These are phyloP conservation scores for Tulasnella sp. DNA, from an alignment of 768 basidiomycete species.

Conservation along the genomic window DNA sequence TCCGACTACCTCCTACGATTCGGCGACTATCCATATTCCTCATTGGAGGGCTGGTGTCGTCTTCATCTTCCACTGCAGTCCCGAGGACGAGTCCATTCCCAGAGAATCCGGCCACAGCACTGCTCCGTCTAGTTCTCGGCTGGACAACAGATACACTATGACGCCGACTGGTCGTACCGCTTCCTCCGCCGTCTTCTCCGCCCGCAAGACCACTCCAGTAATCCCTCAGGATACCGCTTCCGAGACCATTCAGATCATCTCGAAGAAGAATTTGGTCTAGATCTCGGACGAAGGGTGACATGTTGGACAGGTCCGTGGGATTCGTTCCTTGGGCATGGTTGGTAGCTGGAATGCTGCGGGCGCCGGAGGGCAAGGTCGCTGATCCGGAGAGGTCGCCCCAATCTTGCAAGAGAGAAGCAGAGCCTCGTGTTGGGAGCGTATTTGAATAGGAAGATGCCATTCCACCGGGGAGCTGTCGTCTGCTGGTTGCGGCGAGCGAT, in stretches of 20 bases:
- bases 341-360: constrained; percentile 40
- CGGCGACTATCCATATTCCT: constrained; percentile 2
- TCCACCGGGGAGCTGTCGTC: constrained; percentile 36
- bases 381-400: constrained; percentile 15
- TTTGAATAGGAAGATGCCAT: constrained; percentile 18
- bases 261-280: constrained; percentile 70
- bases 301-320: constrained; percentile 61
- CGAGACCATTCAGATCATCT: constrained; percentile 39
- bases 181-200: constrained; percentile 47
- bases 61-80: constrained; percentile 46
- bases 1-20: not conserved
- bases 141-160: constrained; percentile 84
- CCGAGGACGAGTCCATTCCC: constrained; percentile 44
- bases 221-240: constrained; percentile 62
- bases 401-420: constrained; percentile 8
- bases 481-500: constrained; percentile 59
- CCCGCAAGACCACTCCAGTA: constrained; percentile 49
- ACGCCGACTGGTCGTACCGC: constrained; percentile 76
- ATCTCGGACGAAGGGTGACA: constrained; percentile 82
- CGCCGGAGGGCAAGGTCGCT: not conserved
- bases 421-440: constrained; percentile 9
- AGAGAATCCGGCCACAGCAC: constrained; percentile 65
- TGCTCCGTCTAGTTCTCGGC: constrained; percentile 45
- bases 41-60: constrained; percentile 18
- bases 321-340: not conserved